Percentiles rank a stretch among this genome's conserved stretches.
Conservation (phyloP, 305 asterid species). For the Ajuga reptans region DNA sequence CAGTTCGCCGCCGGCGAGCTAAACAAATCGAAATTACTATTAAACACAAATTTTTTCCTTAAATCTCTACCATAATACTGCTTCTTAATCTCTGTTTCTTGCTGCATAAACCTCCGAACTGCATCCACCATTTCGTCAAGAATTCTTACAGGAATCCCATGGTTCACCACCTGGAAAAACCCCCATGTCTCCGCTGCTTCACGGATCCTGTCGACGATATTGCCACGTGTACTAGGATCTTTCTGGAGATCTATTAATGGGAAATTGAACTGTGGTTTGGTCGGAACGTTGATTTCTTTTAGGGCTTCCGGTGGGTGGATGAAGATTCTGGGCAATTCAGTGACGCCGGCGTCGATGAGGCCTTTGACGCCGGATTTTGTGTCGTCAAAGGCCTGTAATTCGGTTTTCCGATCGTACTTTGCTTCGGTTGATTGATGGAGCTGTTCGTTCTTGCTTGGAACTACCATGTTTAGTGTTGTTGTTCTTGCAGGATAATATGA, state of each 20-base stretch:
- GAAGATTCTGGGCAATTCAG: slow-evolving; percentile 26
- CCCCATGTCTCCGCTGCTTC: slow-evolving; percentile 31
- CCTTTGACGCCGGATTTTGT: slow-evolving; percentile 47
- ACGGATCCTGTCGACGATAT: slow-evolving; percentile 7
- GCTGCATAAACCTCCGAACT: slow-evolving; percentile 32
- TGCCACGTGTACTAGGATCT: neutral
- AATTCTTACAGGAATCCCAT: slow-evolving; percentile 25
- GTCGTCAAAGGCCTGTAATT: slow-evolving; percentile 36
- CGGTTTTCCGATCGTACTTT: slow-evolving; percentile 22
- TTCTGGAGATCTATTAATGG: slow-evolving; percentile 23
- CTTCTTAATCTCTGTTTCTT: slow-evolving; percentile 34
- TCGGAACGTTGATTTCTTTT: neutral
- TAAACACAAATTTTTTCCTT: slow-evolving; percentile 9
- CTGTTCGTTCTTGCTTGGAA: neutral
- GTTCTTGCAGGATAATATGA: neutral
- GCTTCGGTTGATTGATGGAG: neutral
- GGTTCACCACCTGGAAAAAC: slow-evolving; percentile 27
- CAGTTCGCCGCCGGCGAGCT: slow-evolving; percentile 33
- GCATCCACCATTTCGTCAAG: slow-evolving; percentile 32
- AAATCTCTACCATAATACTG: slow-evolving; percentile 35
- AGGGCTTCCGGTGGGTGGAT: slow-evolving; percentile 24
- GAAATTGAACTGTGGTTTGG: slow-evolving; percentile 3
- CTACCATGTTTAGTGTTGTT: neutral
- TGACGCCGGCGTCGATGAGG: slow-evolving; percentile 33
- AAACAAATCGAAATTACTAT: slow-evolving; percentile 35